These are phyloP conservation scores for Pseudopyrenochaeta lycopersici DNA, from an alignment of 2,329 filamentous ascomycete species.

Conservation along the genomic window DNA sequence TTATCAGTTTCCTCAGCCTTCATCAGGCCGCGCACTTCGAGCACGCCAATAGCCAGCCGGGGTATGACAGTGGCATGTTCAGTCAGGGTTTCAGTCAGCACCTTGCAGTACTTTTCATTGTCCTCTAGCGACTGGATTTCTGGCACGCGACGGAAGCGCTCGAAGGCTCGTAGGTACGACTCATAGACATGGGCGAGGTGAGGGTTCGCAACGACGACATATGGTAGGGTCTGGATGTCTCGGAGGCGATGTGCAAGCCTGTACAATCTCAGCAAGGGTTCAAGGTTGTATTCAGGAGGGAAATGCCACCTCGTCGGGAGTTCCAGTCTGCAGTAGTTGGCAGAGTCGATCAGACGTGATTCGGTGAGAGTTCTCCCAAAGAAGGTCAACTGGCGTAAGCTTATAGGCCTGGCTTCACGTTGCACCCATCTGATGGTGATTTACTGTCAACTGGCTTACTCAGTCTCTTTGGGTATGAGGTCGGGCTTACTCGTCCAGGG, in stretches of 20 bases:
- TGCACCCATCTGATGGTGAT: constrained; percentile 82
- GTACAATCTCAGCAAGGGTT: constrained; percentile 2
- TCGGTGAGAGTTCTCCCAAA: constrained; percentile 95
- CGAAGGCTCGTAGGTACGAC: constrained; percentile 96
- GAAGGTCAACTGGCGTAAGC: constrained; percentile 93
- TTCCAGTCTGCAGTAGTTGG: constrained; percentile 97
- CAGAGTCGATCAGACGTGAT: constrained; percentile 86
- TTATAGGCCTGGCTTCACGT: constrained; percentile 92
- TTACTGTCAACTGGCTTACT: constrained; percentile 12
- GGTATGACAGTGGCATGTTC: constrained; percentile 95
- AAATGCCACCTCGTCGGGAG: constrained; percentile 76
- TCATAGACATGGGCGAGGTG: constrained; percentile 97
- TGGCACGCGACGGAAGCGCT: constrained; percentile 82
- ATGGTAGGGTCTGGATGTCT: constrained; percentile 96
- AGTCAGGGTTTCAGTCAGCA: constrained; percentile 80
- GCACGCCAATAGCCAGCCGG: constrained; percentile 89
- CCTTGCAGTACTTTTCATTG: constrained; percentile 85
- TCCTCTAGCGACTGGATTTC: constrained; percentile 88
- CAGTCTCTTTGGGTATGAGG: constrained; percentile 15
- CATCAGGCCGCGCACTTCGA: constrained; percentile 88
- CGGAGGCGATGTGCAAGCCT: constrained; percentile 93
- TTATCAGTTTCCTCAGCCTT: constrained; percentile 82
- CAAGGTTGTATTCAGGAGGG: background rate
- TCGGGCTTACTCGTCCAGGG: constrained; percentile 65
- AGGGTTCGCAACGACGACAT: constrained; percentile 93